Evolutionary conservation across 2,329 filamentous ascomycete genomes (phyloP).

Genomic region (Colletotrichum sp.): DNA sequence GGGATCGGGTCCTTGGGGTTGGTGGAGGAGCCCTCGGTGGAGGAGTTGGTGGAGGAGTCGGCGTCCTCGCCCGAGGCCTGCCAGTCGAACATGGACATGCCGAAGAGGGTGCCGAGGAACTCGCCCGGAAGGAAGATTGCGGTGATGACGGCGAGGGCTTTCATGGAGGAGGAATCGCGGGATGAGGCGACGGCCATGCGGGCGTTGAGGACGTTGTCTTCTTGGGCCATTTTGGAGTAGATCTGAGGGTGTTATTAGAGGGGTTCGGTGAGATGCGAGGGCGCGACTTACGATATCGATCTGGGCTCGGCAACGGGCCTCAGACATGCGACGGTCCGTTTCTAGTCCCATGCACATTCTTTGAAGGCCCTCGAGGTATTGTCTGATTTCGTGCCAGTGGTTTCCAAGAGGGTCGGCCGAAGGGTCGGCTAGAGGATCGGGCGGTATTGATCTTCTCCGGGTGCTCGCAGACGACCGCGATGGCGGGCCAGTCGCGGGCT

Average conservation of each 20-base stretch:
- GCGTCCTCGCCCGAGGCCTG: conserved; percentile 39
- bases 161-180: conserved; percentile 52
- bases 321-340: conserved; percentile 50
- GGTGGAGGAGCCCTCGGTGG: neutral
- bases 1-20: conserved; percentile 28
- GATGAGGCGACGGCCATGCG: conserved; percentile 44
- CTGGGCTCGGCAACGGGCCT: conserved; percentile 49
- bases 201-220: conserved; percentile 51
- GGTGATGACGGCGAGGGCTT: conserved; percentile 51
- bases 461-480: conserved; percentile 10
- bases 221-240: conserved; percentile 54
- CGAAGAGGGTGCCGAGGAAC: conserved; percentile 50
- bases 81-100: conserved; percentile 54
- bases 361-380: conserved; percentile 49
- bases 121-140: conserved; percentile 53
- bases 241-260: conserved; percentile 32
- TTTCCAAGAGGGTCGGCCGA: conserved; percentile 28
- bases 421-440: conserved; percentile 9
- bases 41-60: neutral
- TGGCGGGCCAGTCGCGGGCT: conserved; percentile 5
- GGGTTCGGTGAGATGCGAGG: rapidly evolving
- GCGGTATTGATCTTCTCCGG: conserved; percentile 1
- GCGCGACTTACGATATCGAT: conserved; percentile 46
- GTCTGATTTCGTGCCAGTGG: conserved; percentile 52
- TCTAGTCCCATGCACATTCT: conserved; percentile 49